These are phyloP conservation scores for Euphorbia lathyris DNA, from an alignment of 345 rosid species.

Conservation along the genomic window DNA sequence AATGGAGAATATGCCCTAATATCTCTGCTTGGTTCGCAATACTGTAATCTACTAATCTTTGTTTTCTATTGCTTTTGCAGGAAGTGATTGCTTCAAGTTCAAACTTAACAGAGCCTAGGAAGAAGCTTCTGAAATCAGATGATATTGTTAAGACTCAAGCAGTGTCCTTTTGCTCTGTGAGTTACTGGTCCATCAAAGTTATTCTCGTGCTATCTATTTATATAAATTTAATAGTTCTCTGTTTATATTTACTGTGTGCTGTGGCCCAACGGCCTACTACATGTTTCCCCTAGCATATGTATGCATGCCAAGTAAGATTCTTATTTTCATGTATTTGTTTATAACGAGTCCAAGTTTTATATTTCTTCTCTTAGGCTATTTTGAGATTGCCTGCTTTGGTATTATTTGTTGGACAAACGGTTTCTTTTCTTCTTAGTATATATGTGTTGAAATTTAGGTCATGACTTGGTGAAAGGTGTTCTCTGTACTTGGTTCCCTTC, in stretches of 20 bases:
- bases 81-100: slow-evolving; percentile 14
- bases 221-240: not conserved
- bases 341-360: not conserved
- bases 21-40: slow-evolving; percentile 3
- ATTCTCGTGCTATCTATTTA: not conserved
- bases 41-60: not conserved
- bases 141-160: slow-evolving; percentile 3
- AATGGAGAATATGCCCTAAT: too few relatives aligned
- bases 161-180: slow-evolving; percentile 21
- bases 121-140: slow-evolving; percentile 20
- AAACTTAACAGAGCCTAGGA: slow-evolving; percentile 10
- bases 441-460: too few relatives aligned
- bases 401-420: not conserved
- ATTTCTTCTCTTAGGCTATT: not conserved
- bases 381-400: not conserved
- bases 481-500: not conserved
- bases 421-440: not conserved
- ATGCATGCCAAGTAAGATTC: not conserved
- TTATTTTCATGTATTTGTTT: not conserved
- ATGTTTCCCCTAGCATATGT: not conserved
- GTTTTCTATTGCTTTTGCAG: slow-evolving; percentile 2
- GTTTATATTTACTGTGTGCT: not conserved
- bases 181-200: slow-evolving; percentile 7
- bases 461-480: not conserved
- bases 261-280: not conserved